These are phyloP conservation scores for Penicillium riverlandense DNA, from an alignment of 495 filamentous ascomycete species.

Conservation along the genomic window DNA sequence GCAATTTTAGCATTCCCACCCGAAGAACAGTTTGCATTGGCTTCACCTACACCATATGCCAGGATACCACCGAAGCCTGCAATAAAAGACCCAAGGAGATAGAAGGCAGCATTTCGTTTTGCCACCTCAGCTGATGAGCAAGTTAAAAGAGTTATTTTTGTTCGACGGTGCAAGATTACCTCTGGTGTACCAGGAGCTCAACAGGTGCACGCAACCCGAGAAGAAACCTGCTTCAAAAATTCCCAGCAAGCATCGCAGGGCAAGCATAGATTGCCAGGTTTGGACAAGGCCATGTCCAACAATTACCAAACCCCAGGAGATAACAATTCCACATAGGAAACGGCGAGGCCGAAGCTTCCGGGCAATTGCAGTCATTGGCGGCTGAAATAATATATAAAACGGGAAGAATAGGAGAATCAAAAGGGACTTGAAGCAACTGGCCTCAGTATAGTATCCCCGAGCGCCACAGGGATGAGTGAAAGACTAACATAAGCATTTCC, in stretches of 20 bases:
- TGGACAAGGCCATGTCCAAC: constrained; percentile 49
- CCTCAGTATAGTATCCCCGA: too few species aligned
- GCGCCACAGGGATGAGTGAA: too few species aligned
- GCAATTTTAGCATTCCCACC: too few species aligned
- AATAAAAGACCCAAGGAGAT: constrained; percentile 41
- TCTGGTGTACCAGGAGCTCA: constrained; percentile 51
- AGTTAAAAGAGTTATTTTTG: too few species aligned
- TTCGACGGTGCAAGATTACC: too few species aligned
- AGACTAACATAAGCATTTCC: too few species aligned
- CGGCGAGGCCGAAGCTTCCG: constrained; percentile 49
- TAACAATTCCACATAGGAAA: constrained; percentile 40
- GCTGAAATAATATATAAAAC: constrained; percentile 12
- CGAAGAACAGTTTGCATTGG: too few species aligned
- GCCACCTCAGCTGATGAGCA: too few species aligned
- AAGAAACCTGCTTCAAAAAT: constrained; percentile 54
- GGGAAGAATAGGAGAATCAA: constrained; percentile 5
- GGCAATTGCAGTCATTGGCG: constrained; percentile 33
- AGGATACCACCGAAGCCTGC: constrained; percentile 52
- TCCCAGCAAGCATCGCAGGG: constrained; percentile 50
- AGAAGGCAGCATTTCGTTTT: constrained; percentile 51
- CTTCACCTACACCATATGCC: constrained; percentile 36
- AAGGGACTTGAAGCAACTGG: too few species aligned
- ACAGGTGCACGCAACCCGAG: constrained; percentile 47
- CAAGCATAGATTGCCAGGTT: constrained; percentile 42
- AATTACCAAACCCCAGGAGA: constrained; percentile 38